phyloP scores from a whole-genome alignment of 306 rosid species.

The Dryas octopetala region DNA sequence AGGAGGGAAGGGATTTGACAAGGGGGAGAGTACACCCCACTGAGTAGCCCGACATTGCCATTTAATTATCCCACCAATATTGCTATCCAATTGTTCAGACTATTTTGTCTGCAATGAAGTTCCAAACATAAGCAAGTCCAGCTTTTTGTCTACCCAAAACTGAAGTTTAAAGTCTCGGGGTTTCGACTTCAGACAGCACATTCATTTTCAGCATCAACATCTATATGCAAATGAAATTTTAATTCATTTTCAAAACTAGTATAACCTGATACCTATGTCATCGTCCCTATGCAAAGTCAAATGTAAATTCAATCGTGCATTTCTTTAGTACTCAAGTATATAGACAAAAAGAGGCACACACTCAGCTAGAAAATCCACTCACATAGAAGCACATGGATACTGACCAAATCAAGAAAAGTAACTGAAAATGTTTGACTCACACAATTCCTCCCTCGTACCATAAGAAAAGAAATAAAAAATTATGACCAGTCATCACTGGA shows the following conservation, averaged over 20 bases:
- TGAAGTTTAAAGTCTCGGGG: neutral
- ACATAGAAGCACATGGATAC: slow-evolving; percentile 23
- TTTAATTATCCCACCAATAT: neutral
- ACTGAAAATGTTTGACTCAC: slow-evolving; percentile 8
- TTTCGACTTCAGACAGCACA: neutral
- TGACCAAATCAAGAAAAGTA: neutral
- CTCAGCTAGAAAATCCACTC: neutral
- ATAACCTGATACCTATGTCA: neutral
- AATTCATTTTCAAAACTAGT: neutral
- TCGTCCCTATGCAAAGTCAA: neutral
- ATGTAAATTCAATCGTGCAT: neutral
- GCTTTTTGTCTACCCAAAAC: neutral
- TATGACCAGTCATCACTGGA: slow-evolving; percentile 18
- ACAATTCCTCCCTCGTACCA: neutral
- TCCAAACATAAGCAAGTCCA: neutral
- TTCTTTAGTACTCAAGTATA: neutral
- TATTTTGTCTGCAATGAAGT: neutral
- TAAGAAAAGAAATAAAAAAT: neutral
- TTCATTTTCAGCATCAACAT: slow-evolving; percentile 1
- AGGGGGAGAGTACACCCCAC: neutral
- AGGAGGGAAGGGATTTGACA: neutral
- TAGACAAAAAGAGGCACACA: neutral
- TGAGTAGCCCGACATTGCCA: neutral
- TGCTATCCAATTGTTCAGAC: neutral
- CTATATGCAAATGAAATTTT: no score